Base-by-base conservation (phyloP, 495 filamentous ascomycete species). In the Parathielavia appendiculata region DNA sequence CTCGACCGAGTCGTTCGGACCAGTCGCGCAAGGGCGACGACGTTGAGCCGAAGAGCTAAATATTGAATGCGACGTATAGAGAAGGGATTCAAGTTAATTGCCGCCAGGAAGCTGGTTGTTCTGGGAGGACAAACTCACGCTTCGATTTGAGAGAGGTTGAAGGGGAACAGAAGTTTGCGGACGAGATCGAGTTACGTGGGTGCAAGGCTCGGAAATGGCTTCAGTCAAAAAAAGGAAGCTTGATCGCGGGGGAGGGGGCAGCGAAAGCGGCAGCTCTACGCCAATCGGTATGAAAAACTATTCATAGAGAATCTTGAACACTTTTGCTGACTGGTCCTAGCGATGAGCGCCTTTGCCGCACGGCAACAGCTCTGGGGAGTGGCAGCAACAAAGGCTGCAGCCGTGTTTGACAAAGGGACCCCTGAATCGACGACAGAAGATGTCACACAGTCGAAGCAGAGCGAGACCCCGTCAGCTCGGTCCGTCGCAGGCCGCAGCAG, bases 311-410 rank as follows among this genome's bases (percentile, higher is more conserved):
- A 35, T 0, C 19, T 50, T 2, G 14, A 13, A 51, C 22, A 20
- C 4, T 22, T 22, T 39, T 30, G 36, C 56, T 60, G 23, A 57
- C 60, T 51, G 26, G 36, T 57, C 38, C 38, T 41, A 79, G 77
- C 63, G 11, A 66, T 81, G 64, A 82, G 79, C 60, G 79, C 78
- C 16, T 76, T 80, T 63, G 77, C 79, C 16, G 75, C 77, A 16
- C 72, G 79, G 10, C 73, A 75, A 62, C 75, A 65, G 38, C 67
- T 79, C 5, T 63, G 72, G 43, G 62, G 54, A 8, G 17, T 48
- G 19, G 30, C 64, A 58, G 49, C 45, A 19, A 30, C 8, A 7
- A 51, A 26, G 17, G 20, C 13, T 19, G 43, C 40, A 8, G 39
- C 5, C 19, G 17, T 38, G 49, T 9, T 34, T 22, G 46, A 45